Evolutionary conservation across 1,284 basidiomycete genomes (phyloP), one percentile per base, ranked within the genome.

Genomic region (Ganoderma meredithae): DNA sequence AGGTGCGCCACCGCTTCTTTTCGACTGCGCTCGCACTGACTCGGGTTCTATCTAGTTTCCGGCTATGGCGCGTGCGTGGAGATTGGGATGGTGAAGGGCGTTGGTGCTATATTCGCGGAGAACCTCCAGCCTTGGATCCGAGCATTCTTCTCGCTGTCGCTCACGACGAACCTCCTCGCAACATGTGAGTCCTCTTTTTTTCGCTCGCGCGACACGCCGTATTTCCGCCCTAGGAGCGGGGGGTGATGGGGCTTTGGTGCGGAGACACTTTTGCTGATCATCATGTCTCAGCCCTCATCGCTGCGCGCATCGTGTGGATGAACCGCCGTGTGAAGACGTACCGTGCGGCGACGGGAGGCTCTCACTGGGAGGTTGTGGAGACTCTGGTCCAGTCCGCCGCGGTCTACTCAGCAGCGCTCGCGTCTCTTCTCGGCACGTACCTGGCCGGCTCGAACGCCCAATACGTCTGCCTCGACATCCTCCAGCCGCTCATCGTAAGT

Each of bases 111-210:
- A 40, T 72, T 72, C 59, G 69, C 69, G 3, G 56, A 60, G 0
- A 62, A 58, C 22, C 64, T 72, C 6, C 69, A 71, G 33, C 71
- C 71, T 4, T 72, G 71, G 71, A 69, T 72, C 39, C 67, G 69
- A 33, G 65, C 69, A 9, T 72, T 72, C 68, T 72, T 72, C 61
- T 67, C 69, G 44, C 66, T 72, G 19, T 72, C 71, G 19, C 68
- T 72, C 40, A 66, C 66, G 3, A 71, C 69, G 3, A 72, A 72
- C 60, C 66, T 71, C 13, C 65, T 72, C 43, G 62, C 67, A 17
- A 72, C 71, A 1, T 15, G 71, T 72, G 19, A 65, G 71, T 69
- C 1, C n/a, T 17, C 3, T 17, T 27, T 49, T 49, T 41, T 27
- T 10, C 4, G 22, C n/a, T 52, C 25, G 8, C 33, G 19, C 39